Conservation (phyloP, 164 flowering plant species). For the Houttuynia cordata region DNA sequence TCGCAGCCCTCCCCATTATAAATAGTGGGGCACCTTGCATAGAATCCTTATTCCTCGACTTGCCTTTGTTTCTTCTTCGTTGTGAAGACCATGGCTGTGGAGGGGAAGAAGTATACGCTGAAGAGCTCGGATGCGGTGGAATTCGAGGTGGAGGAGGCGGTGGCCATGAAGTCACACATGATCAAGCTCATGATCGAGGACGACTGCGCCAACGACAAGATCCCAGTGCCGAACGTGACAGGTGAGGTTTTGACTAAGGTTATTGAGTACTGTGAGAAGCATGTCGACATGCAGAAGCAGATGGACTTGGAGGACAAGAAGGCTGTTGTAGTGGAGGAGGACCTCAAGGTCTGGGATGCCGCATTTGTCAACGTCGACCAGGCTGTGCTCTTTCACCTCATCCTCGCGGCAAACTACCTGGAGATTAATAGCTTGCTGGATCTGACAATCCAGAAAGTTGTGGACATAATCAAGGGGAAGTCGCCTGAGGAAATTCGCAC, state of each 20-base stretch:
- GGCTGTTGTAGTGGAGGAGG: no score
- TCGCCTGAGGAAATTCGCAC: constrained; percentile 52
- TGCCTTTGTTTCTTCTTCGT: no score
- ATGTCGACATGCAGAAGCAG: constrained; percentile 36
- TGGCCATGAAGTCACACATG: constrained; percentile 58
- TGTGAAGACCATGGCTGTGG: not conserved
- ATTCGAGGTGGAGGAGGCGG: constrained; percentile 59
- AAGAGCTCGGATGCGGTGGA: constrained; percentile 60
- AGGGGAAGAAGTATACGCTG: constrained; percentile 36
- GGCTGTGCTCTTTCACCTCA: constrained; percentile 17
- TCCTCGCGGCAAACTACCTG: constrained; percentile 40
- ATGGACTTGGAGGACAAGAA: no score
- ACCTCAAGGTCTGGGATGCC: constrained; percentile 20
- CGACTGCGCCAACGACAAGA: constrained; percentile 49
- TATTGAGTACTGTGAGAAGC: constrained; percentile 71
- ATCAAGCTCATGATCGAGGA: constrained; percentile 81
- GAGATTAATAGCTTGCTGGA: constrained; percentile 50
- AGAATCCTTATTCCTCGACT: no score
- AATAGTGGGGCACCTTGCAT: no score
- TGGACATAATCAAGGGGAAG: constrained; percentile 63
- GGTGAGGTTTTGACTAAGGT: constrained; percentile 69
- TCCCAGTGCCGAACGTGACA: constrained; percentile 61
- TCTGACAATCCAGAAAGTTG: constrained; percentile 54
- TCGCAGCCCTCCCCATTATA: no score
- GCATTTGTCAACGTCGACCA: constrained; percentile 18